Conservation (phyloP, 805 yeast genomes). For the Yamadazyma insecticola region DNA sequence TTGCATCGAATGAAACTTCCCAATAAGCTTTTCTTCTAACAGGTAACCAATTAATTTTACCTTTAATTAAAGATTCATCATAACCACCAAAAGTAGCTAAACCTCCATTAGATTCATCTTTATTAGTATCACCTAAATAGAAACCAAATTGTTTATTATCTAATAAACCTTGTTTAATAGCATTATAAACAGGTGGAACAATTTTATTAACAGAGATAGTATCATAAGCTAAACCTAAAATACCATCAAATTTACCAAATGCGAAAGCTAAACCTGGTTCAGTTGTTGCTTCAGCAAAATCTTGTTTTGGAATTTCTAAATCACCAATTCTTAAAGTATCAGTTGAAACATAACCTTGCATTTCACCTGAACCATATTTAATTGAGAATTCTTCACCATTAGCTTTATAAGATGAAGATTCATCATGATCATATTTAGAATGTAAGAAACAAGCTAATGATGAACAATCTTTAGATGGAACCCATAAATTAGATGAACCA, state of each 20-base stretch:
- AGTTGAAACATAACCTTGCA: slow-evolving; percentile 88
- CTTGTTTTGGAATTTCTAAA: slow-evolving; percentile 80
- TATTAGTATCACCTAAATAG: slow-evolving; percentile 75
- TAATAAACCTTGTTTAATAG: slow-evolving; percentile 72
- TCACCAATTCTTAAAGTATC: slow-evolving; percentile 81
- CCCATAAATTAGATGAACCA: slow-evolving; percentile 96
- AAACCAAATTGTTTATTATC: slow-evolving; percentile 87
- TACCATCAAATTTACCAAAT: slow-evolving; percentile 98
- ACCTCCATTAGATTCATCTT: slow-evolving; percentile 73
- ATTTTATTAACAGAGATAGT: slow-evolving; percentile 83
- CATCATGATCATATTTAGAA: slow-evolving; percentile 78
- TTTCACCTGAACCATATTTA: slow-evolving; percentile 87
- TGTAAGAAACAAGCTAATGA: slow-evolving; percentile 96
- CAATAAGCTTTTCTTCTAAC: slow-evolving; percentile 99
- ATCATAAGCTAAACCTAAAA: slow-evolving; percentile 90
- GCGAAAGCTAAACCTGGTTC: slow-evolving; percentile 99
- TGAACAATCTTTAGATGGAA: slow-evolving; percentile 83
- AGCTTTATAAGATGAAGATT: slow-evolving; percentile 77
- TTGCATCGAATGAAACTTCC: slow-evolving; percentile 93
- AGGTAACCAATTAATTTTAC: slow-evolving; percentile 92
- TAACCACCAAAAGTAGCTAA: slow-evolving; percentile 94
- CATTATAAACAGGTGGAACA: slow-evolving; percentile 93
- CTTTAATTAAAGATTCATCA: slow-evolving; percentile 69
- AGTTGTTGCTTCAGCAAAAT: slow-evolving; percentile 93
- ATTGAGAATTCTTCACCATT: slow-evolving; percentile 86